phyloP scores from a whole-genome alignment of 192 early-diverging fungal species.

The Pilaira anomala region DNA sequence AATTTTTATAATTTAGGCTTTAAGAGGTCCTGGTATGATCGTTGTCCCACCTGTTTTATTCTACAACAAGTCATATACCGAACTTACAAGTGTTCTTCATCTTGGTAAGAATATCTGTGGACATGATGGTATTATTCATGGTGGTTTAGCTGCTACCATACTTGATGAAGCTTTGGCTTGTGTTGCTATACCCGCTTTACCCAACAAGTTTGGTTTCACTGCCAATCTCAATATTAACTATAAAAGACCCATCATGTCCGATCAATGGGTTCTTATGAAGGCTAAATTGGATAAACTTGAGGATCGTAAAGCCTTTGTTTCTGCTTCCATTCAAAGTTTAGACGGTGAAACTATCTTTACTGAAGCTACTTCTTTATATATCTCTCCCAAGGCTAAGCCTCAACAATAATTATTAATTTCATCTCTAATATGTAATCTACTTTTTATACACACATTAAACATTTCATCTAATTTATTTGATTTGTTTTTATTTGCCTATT shows the following conservation, averaged over 20 bases:
- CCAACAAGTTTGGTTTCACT: slow-evolving; percentile 68
- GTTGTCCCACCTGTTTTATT: slow-evolving; percentile 51
- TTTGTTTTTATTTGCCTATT: too few species aligned
- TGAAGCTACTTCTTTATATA: slow-evolving; percentile 66
- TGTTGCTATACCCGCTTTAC: slow-evolving; percentile 53
- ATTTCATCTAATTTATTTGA: too few species aligned
- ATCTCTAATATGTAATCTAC: too few species aligned
- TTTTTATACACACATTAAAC: too few species aligned
- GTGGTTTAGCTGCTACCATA: slow-evolving; percentile 69
- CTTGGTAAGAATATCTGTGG: slow-evolving; percentile 69
- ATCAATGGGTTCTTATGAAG: slow-evolving; percentile 57
- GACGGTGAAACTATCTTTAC: slow-evolving; percentile 53
- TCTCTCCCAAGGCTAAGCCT: slow-evolving; percentile 41
- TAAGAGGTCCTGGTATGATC: slow-evolving; percentile 56
- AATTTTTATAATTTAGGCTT: slow-evolving; percentile 23
- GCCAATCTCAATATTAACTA: slow-evolving; percentile 77
- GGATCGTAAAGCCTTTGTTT: slow-evolving; percentile 65
- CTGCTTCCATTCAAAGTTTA: slow-evolving; percentile 57
- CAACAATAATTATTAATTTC: too few species aligned
- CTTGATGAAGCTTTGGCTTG: slow-evolving; percentile 66
- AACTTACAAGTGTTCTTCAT: slow-evolving; percentile 55
- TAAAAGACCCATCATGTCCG: slow-evolving; percentile 58
- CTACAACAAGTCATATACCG: slow-evolving; percentile 43
- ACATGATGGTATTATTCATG: slow-evolving; percentile 77
- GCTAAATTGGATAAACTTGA: slow-evolving; percentile 55